phyloP scores from a whole-genome alignment of 2,329 filamentous ascomycete species.

The Apiospora rasikravindrae region DNA sequence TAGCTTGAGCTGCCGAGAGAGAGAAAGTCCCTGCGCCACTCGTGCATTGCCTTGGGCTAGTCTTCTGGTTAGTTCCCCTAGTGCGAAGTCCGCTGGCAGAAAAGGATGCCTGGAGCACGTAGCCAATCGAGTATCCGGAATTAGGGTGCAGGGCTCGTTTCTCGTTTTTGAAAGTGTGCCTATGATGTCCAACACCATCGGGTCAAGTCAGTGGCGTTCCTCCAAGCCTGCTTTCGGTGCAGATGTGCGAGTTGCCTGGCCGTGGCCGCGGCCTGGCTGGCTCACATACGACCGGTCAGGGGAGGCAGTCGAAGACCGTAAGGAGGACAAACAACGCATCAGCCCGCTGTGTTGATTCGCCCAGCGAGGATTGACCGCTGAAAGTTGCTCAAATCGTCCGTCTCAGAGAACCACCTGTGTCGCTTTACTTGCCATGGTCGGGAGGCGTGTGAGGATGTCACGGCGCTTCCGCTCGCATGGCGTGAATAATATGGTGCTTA shows the following conservation, averaged over 20 bases:
- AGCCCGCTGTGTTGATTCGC: background rate
- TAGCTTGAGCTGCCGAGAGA: background rate
- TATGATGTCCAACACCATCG: background rate
- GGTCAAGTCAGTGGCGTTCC: background rate
- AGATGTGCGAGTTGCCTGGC: background rate
- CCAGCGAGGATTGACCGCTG: background rate
- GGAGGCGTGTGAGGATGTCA: background rate
- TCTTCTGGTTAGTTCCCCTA: background rate
- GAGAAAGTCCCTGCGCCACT: background rate
- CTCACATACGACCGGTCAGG: background rate
- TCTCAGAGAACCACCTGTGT: no score
- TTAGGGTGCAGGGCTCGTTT: background rate
- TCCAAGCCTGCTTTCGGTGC: background rate
- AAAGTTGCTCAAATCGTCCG: background rate
- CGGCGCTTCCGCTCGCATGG: background rate
- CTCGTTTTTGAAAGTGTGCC: background rate
- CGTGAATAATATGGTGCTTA: background rate
- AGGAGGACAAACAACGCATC: background rate
- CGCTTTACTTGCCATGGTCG: background rate
- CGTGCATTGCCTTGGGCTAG: background rate
- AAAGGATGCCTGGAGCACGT: background rate
- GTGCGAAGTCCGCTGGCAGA: background rate
- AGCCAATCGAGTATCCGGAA: background rate
- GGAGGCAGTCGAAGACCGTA: background rate
- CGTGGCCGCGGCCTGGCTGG: background rate